Evolutionary conservation across 257 asterid species (phyloP), one percentile per base, ranked within the genome.

Genomic region (Thymus mandschuricus): DNA sequence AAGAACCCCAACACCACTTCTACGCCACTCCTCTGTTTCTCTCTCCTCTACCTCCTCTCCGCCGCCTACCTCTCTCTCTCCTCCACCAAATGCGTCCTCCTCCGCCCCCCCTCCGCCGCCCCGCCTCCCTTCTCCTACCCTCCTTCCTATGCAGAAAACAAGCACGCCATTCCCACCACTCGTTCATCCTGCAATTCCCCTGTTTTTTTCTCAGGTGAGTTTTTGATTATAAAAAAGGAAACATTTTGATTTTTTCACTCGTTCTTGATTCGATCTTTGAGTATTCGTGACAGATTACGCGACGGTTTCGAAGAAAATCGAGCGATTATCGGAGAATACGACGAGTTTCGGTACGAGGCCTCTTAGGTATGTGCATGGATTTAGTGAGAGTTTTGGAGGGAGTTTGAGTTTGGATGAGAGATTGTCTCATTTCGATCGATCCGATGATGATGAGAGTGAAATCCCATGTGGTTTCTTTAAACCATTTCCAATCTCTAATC

Each of bases 161-260:
- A 93, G 76, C 67, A 93, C 45, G 88, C 97, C 57, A 72, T 85
- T 29, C 96, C 96, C 5, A 91, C 91, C 7, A 65, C 75, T 35
- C 94, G 96, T n/a, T 80, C 94, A 2, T 82, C 97, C 0, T 91
- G 97, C 70, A 64, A 81, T 56, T 93, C 97, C 87, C 97, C 97
- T 82, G 85, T 93, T 76, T 84, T 59, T 50, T 93, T 93, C 82
- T 79, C 91, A 54, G 98, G 98, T 93, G 79, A 13, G 0, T 12
- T 21, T n/a, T 31, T 10, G 34, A 60, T 7, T 0, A 55, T 28
- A 8, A 27, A 4, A 73, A 3, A 69, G 0, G 13, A 21, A 21
- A 21, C 21, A 21, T 21, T 21, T 21, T 21, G 21, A 21, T 21
- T 21, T 21, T 38, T 64, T 54, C 28, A 35, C 27, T 10, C 7